Base-by-base conservation (phyloP, 805 yeast genomes). In the Helenozyma baotianmanensis region DNA sequence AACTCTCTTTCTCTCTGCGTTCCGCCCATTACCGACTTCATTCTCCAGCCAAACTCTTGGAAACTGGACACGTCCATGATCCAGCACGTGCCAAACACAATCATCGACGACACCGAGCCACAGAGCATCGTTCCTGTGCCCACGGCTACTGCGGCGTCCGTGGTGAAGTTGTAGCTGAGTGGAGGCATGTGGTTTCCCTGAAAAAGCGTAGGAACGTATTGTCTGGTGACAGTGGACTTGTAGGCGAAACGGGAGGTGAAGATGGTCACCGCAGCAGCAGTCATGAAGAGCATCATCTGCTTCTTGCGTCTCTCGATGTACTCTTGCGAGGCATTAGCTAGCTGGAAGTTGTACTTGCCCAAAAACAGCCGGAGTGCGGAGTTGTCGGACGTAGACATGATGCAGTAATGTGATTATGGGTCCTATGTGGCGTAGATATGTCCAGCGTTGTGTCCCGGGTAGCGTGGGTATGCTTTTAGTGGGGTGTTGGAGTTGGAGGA, bases 141-240 rank as follows among this genome's bases (percentile, higher is more conserved):
- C 3, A 89, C 86, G 0, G 96, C 96, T 25, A 79, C 77, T 21
- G 86, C 75, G 2, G 96, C 96, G 54, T 88, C 96, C 34, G 77
- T 74, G 40, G 84, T 78, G 53, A 84, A 79, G 19, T 83, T 80
- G 50, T 80, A 82, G 25, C 67, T 51, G n/a, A 78, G 68, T 4
- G 96, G 96, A 2, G 94, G 94, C 36, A 76, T 72, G 49, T 87
- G 90, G 58, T 88, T 88, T 9, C 89, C 86, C 48, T 85, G 88
- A 58, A 84, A 89, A 48, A 79, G 68, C 26, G 71, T 72, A 6
- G 96, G 96, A 5, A 77, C 63, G 58, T 76, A 87, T 57, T 82
- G 79, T 47, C 96, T 70, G 15, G 80, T 62, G 23, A 77, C 64
- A 4, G 90, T 80, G 13, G 92, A 82, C 50, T 83, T 72, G 55